Percentiles rank a stretch among this genome's conserved stretches.
These are phyloP conservation scores for Hyaloscypha finlandica DNA, from an alignment of 495 filamentous ascomycete species.

Conservation along the genomic window DNA sequence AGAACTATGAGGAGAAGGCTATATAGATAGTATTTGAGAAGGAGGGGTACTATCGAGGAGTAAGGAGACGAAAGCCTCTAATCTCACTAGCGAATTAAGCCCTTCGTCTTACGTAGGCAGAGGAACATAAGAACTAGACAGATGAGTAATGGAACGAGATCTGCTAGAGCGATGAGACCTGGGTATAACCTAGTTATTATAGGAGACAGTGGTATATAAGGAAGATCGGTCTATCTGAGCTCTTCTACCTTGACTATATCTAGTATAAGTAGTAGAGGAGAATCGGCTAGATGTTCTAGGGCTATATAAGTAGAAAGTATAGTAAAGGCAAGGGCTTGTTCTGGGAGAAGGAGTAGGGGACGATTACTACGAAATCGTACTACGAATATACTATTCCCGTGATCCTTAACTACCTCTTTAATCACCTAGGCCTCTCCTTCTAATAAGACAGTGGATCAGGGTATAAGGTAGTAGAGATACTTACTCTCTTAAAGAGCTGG, in stretches of 20 bases:
- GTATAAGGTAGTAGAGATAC: no score
- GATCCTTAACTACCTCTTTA: neutral
- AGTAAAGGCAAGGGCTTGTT: conserved; percentile 14
- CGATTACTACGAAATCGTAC: neutral
- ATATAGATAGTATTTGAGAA: no score
- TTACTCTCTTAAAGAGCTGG: neutral
- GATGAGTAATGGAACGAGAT: conserved; percentile 33
- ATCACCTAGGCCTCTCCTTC: neutral
- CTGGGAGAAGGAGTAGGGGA: conserved; percentile 25
- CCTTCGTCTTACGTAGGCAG: conserved; percentile 25
- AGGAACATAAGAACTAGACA: conserved; percentile 29
- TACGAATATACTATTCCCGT: neutral
- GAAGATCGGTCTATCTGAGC: neutral
- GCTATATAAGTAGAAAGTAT: conserved; percentile 15
- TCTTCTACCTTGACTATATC: conserved; percentile 8
- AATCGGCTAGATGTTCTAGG: conserved; percentile 27
- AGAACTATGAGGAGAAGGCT: neutral
- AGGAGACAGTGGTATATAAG: conserved; percentile 1
- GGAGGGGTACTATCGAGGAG: no score
- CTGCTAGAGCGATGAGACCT: conserved; percentile 39
- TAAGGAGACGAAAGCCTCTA: no score
- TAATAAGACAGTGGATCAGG: neutral
- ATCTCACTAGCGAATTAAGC: no score
- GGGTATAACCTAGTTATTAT: conserved; percentile 25
- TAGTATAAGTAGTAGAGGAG: conserved; percentile 6